Conservation (phyloP, 2,329 filamentous ascomycete genomes). For the Dactylellina drechsleri region DNA sequence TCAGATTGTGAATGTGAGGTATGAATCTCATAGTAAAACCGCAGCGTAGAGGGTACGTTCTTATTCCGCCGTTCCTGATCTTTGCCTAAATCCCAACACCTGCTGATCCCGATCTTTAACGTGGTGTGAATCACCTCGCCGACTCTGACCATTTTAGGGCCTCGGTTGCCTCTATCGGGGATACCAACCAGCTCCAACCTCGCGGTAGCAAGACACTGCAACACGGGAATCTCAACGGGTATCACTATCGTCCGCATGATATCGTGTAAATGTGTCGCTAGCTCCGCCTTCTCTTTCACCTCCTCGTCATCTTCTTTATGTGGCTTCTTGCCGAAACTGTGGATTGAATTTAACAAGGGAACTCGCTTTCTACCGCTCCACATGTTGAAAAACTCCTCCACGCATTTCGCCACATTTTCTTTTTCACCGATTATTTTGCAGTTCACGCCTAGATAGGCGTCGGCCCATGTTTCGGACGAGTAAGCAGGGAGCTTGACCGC, state of each 20-base stretch:
- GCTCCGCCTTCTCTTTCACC: conserved; percentile 7
- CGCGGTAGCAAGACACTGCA: conserved; percentile 84
- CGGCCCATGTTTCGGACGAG: conserved; percentile 65
- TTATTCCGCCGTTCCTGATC: conserved; percentile 58
- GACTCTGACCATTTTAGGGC: conserved; percentile 61
- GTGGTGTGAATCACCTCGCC: conserved; percentile 65
- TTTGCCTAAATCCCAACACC: conserved; percentile 64
- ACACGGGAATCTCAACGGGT: conserved; percentile 85
- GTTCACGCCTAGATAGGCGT: conserved; percentile 67
- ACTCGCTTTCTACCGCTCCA: conserved; percentile 58
- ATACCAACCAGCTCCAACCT: conserved; percentile 68
- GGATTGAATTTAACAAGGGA: conserved; percentile 54
- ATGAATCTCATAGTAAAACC: conserved; percentile 85
- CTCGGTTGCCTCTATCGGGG: conserved; percentile 59
- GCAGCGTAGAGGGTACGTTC: conserved; percentile 66
- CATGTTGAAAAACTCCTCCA: conserved; percentile 59
- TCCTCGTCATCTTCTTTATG: conserved; percentile 58
- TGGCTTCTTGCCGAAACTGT: conserved; percentile 57
- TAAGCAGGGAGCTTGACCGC: conserved; percentile 67
- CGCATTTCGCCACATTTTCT: conserved; percentile 61
- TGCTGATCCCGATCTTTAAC: conserved; percentile 67
- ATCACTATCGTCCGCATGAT: conserved; percentile 77
- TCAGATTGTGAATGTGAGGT: conserved; percentile 61
- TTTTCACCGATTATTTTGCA: conserved; percentile 61
- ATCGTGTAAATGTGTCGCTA: conserved; percentile 54